phyloP scores from a whole-genome alignment of 805 yeast species.

The Kluyveromyces lactis region DNA sequence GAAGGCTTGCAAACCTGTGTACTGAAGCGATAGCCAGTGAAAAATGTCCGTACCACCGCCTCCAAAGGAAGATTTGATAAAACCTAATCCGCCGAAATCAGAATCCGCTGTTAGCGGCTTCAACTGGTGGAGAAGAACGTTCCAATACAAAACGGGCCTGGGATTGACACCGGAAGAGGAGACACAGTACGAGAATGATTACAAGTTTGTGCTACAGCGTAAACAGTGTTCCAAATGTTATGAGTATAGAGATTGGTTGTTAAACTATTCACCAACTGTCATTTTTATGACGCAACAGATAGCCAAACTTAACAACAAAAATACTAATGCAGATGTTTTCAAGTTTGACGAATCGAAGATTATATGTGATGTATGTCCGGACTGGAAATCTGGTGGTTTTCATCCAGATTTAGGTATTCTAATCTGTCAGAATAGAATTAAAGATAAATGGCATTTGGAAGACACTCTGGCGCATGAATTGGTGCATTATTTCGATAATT shows the following conservation, averaged over 20 bases:
- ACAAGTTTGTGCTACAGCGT: constrained; percentile 34
- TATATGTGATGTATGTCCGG: constrained; percentile 77
- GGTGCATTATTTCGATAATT: constrained; percentile 86
- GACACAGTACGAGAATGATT: constrained; percentile 49
- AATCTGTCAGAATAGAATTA: constrained; percentile 75
- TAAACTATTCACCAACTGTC: constrained; percentile 76
- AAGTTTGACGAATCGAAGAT: constrained; percentile 31
- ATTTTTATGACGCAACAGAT: constrained; percentile 82
- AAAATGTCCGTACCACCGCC: constrained; percentile 7
- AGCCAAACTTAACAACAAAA: constrained; percentile 38
- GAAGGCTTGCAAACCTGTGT: too few species aligned
- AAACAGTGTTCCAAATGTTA: constrained; percentile 62
- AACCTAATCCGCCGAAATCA: constrained; percentile 14
- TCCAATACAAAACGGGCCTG: constrained; percentile 63
- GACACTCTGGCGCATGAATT: constrained; percentile 90
- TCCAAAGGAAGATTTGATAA: constrained; percentile 12
- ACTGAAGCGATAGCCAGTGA: too few species aligned
- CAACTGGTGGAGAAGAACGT: constrained; percentile 74
- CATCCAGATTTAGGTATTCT: constrained; percentile 84
- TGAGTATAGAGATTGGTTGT: constrained; percentile 70
- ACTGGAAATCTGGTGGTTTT: constrained; percentile 82
- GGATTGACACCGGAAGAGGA: constrained; percentile 49
- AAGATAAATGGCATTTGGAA: constrained; percentile 71
- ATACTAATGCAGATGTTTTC: constrained; percentile 7
- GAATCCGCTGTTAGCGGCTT: constrained; percentile 37